Conservation (phyloP, 2,329 filamentous ascomycete genomes). For the Aspergillus sp. region DNA sequence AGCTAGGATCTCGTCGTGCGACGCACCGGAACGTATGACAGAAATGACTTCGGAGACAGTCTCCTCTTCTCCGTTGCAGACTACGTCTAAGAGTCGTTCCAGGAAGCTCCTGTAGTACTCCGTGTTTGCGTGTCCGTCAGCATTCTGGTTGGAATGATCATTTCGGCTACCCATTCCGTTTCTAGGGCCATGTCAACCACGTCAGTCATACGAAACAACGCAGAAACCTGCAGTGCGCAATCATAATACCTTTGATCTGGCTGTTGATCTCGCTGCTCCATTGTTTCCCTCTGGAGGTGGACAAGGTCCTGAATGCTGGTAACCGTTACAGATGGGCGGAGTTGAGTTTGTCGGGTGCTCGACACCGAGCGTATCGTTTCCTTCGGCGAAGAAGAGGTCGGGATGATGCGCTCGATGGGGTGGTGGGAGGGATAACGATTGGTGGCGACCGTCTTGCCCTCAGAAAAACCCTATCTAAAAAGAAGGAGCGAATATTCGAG, state of each 20-base stretch:
- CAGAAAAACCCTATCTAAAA: background rate
- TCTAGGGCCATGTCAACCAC: background rate
- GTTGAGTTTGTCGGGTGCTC: background rate
- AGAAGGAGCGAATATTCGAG: background rate
- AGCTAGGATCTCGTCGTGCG: slow-evolving; percentile 23
- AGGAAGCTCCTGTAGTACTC: slow-evolving; percentile 27
- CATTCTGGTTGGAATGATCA: slow-evolving; percentile 3
- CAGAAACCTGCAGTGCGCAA: background rate
- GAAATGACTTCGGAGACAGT: slow-evolving; percentile 21
- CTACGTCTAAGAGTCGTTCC: slow-evolving; percentile 21
- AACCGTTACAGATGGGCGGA: background rate
- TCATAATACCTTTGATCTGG: slow-evolving; percentile 10
- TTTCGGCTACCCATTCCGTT: slow-evolving; percentile 5
- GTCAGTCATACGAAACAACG: background rate
- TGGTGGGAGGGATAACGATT: too few relatives aligned
- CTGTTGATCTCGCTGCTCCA: slow-evolving; percentile 5
- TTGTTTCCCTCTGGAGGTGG: background rate
- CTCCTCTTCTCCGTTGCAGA: slow-evolving; percentile 22
- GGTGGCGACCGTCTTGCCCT: too few relatives aligned
- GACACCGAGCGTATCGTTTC: background rate
- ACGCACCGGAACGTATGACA: slow-evolving; percentile 28
- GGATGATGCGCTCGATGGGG: too few relatives aligned
- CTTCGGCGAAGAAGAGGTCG: background rate
- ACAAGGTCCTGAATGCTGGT: background rate
- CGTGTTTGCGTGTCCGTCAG: slow-evolving; percentile 7